Evolutionary conservation across 768 basidiomycete genomes (phyloP), one percentile per base, ranked within the genome.

Genomic region (Mycena rebaudengoi): DNA sequence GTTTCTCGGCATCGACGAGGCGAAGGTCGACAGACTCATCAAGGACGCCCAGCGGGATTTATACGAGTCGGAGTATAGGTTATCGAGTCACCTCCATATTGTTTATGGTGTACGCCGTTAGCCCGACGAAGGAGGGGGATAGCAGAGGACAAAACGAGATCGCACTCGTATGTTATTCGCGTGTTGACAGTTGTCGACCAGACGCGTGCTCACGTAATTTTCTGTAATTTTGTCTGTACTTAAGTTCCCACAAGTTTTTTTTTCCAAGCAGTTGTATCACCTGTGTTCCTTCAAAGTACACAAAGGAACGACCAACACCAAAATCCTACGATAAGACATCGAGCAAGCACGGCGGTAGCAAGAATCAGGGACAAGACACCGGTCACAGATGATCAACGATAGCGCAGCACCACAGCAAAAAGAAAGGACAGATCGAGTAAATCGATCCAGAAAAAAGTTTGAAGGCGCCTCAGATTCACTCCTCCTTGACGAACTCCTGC

Each of bases 401-500:
- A 70, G 69, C 74, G 21, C 49, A 48, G 52, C 74, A 76, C 73
- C 65, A 74, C 74, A 70, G 71, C 68, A 77, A 71, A 75, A 82
- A 62, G 85, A 87, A 72, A 71, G 84, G 86, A 86, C 82, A 82
- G 82, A 81, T 78, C 74, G 69, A 69, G 69, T 68, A 71, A 68
- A 32, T 74, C 73, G 77, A 76, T 82, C 82, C 80, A 74, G 54
- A 69, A 65, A 59, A 71, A 62, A 70, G 49, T n/a, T n/a, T n/a
- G n/a, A n/a, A n/a, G 45, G 32, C 35, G 35, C 39, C 33, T 23
- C 41, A 40, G 54, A 73, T 73, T 64, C 67, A 71, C 52, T 71
- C 73, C 7, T 77, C 77, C 28, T 80, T 82, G 75, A 89, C 74
- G 82, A 91, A 98, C 72, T 98, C 96, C 58, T 92, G 89, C 55